Base-by-base conservation (phyloP, 2,329 filamentous ascomycete genomes). In the Trematosphaeria pertusa region DNA sequence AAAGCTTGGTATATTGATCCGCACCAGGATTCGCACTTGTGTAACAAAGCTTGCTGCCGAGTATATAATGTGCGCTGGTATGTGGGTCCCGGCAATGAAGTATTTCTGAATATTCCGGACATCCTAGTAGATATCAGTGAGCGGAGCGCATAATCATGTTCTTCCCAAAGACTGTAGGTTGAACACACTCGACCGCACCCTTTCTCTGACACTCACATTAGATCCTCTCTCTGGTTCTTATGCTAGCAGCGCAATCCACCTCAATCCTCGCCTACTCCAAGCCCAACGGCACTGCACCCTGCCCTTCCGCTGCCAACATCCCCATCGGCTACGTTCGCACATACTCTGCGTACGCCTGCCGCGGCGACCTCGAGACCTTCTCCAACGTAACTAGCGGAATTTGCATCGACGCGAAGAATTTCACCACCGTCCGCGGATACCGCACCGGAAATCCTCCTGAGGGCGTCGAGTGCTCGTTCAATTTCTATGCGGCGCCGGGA, bases 281-380 rank as follows among this genome's bases (percentile, higher is more conserved):
- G 8, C 8, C 24, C 7, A 28, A 28, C 12, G 24, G 24, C 24
- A 8, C 24, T 8, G 24, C 24, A 28, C 24, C 24, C 24, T 45
- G 42, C 20, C 26, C 38, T 6, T 42, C 28, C 20, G 8, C 10
- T 5, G 19, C 5, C 14, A 17, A 8, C 14, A 17, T 26, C n/a
- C 28, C 43, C 7, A 41, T 19, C 15, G 43, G 43, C 5, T 28
- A n/a, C 4, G 43, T 46, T n/a, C 17, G 24, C 21, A 46, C 43
- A 10, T 46, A 34, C 43, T 46, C 43, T 4, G 36, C 43, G 6
- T 46, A 46, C 19, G 36, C 36, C 22, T 46, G 43, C 30, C 32
- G 43, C 40, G 43, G 43, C 11, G 43, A 46, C 3, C 30, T 46
- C 9, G 24, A 46, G 26, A 46, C 24, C 6, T 46, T 46, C 30